Evolutionary conservation across 108 stramenopile genomes (phyloP).

Genomic region (Nitzschia sp.): DNA sequence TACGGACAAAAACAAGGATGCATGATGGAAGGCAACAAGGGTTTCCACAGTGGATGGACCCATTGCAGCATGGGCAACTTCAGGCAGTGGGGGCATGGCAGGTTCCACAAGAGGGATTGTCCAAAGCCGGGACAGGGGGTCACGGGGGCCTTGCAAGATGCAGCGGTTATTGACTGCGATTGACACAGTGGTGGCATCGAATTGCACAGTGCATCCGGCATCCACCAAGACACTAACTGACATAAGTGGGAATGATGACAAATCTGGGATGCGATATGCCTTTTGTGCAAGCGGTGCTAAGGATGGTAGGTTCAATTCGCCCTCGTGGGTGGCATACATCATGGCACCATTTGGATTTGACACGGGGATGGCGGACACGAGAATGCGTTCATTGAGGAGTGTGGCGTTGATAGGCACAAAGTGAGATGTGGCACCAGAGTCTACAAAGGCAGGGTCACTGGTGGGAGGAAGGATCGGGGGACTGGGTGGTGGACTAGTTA

Average conservation of each 20-base stretch:
- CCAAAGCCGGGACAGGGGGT: constrained; percentile 21
- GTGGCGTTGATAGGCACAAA: background rate
- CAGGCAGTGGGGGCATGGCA: background rate
- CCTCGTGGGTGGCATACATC: background rate
- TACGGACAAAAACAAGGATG: constrained; percentile 17
- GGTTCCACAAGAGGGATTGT: constrained; percentile 13
- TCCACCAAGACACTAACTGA: constrained; percentile 32
- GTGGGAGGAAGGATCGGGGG: too few species aligned
- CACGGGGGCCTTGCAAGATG: background rate
- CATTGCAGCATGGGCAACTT: constrained; percentile 5
- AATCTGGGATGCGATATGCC: constrained; percentile 6
- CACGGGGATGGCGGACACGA: background rate
- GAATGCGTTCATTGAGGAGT: background rate
- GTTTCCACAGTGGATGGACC: constrained; percentile 14
- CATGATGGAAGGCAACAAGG: constrained; percentile 30
- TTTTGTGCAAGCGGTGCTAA: background rate
- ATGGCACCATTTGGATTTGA: background rate
- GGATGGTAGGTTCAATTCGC: background rate
- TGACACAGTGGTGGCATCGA: constrained; percentile 1
- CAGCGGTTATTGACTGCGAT: background rate
- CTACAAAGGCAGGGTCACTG: too few species aligned
- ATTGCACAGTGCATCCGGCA: constrained; percentile 17
- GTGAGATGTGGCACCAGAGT: too few species aligned
- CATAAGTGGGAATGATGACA: constrained; percentile 7
- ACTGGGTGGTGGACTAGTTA: too few species aligned